Conservation (phyloP, 768 basidiomycete species). For the Suillus paluster region DNA sequence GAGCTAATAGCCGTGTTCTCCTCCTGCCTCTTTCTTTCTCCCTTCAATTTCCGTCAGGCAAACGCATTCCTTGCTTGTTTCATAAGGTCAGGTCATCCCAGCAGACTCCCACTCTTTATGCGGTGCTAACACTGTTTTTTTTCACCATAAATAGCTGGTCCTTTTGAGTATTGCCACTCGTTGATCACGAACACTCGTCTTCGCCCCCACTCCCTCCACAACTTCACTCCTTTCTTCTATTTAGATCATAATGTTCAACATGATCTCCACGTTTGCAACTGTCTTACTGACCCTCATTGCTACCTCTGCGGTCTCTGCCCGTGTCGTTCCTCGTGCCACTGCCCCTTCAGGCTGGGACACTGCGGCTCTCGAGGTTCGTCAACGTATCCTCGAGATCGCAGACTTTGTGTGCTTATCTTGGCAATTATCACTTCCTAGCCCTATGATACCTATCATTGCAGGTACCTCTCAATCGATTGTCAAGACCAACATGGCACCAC, state of each 20-base stretch:
- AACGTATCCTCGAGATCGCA: slow-evolving; percentile 6
- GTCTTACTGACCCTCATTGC: slow-evolving; percentile 49
- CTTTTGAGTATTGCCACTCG: slow-evolving; percentile 8
- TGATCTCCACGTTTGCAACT: slow-evolving; percentile 39
- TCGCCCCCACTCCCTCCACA: slow-evolving; percentile 27
- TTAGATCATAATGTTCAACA: slow-evolving; percentile 33
- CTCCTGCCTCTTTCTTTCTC: slow-evolving; percentile 7
- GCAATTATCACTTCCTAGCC: slow-evolving; percentile 37
- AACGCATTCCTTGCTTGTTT: slow-evolving; percentile 18
- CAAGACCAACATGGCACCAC: slow-evolving; percentile 48
- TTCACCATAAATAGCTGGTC: slow-evolving; percentile 7
- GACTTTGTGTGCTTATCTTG: slow-evolving; percentile 7
- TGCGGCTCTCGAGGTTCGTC: slow-evolving; percentile 48
- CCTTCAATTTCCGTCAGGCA: slow-evolving; percentile 16
- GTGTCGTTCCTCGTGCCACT: slow-evolving; percentile 39
- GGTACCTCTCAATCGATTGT: slow-evolving; percentile 64
- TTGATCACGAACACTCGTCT: slow-evolving; percentile 26
- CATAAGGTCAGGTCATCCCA: slow-evolving; percentile 12
- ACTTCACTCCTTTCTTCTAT: slow-evolving; percentile 29
- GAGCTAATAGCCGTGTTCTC: slow-evolving; percentile 17
- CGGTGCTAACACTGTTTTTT: slow-evolving; percentile 30
- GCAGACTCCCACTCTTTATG: neutral
- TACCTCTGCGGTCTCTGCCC: slow-evolving; percentile 37
- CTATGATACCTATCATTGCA: slow-evolving; percentile 60
- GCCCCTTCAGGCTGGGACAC: slow-evolving; percentile 50